A percentile compares a stretch with the other conserved stretches of the same genome.
Conservation (phyloP, 1,284 basidiomycete genomes). For the Ceratobasidium sp. region DNA sequence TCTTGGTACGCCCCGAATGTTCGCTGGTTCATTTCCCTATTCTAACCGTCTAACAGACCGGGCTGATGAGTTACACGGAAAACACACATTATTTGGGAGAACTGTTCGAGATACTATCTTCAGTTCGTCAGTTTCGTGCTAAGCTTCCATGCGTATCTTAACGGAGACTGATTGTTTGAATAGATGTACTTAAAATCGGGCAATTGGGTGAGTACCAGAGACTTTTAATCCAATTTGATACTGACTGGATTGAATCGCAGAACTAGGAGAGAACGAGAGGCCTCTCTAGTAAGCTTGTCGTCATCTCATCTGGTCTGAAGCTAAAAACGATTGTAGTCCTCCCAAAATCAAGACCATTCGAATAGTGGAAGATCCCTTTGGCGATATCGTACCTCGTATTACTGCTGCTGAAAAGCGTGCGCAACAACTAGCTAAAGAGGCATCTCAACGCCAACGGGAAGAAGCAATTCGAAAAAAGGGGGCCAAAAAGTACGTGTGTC, state of each 20-base stretch:
- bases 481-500: slow-evolving; percentile 80
- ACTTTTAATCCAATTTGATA: slow-evolving; percentile 35
- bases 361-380: slow-evolving; percentile 93
- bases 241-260: slow-evolving; percentile 60
- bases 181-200: slow-evolving; percentile 91
- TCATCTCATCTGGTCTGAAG: neutral
- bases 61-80: slow-evolving; percentile 89
- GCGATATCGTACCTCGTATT: slow-evolving; percentile 95
- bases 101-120: slow-evolving; percentile 86
- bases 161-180: slow-evolving; percentile 9
- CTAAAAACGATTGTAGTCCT: slow-evolving; percentile 66
- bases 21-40: slow-evolving; percentile 9
- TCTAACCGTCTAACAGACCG: slow-evolving; percentile 68
- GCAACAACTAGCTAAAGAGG: slow-evolving; percentile 82
- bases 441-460: slow-evolving; percentile 81
- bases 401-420: slow-evolving; percentile 89
- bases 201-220: slow-evolving; percentile 73
- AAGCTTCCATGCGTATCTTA: neutral
- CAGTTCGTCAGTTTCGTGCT: slow-evolving; percentile 68
- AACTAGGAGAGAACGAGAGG: slow-evolving; percentile 83
- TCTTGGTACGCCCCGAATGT: slow-evolving; percentile 67
- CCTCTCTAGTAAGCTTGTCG: slow-evolving; percentile 81
- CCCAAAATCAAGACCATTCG: slow-evolving; percentile 88
- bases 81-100: slow-evolving; percentile 89
- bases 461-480: slow-evolving; percentile 78